These are phyloP conservation scores for Aspergillus sojae DNA, from an alignment of 2,329 filamentous ascomycete species.

Conservation along the genomic window DNA sequence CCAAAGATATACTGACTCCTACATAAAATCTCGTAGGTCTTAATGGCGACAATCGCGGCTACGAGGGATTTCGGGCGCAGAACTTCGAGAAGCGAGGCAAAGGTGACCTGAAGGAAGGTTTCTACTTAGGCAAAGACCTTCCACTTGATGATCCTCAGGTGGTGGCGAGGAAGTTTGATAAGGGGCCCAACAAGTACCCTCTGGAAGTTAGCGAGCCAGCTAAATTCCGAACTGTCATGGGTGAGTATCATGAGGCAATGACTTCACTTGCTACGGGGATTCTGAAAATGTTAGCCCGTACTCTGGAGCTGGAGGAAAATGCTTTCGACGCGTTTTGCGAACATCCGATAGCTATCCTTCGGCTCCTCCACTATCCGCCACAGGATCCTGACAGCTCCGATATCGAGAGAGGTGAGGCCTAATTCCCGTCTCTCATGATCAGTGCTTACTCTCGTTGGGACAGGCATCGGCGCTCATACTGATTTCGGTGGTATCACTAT, in stretches of 20 bases:
- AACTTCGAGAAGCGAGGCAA: background rate
- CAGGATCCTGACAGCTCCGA: constrained; percentile 22
- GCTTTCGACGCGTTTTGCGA: constrained; percentile 27
- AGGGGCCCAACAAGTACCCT: background rate
- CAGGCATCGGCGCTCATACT: constrained; percentile 35
- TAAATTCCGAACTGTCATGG: background rate
- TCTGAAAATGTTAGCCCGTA: background rate
- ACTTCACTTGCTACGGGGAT: background rate
- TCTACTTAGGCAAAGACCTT: background rate
- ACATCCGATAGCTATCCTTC: constrained; percentile 28
- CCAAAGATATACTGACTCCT: background rate
- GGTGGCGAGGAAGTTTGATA: background rate
- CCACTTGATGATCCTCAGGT: background rate
- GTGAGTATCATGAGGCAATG: background rate
- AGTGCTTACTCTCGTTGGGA: background rate
- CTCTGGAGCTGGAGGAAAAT: background rate
- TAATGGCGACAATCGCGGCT: background rate
- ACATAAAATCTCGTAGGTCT: background rate
- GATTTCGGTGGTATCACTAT: constrained; percentile 39
- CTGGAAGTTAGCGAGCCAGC: background rate
- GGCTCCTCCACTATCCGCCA: constrained; percentile 34
- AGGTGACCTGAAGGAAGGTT: background rate
- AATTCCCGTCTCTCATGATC: background rate
- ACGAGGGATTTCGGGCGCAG: background rate
- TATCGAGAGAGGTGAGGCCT: constrained; percentile 18